Evolutionary conservation across 192 early-diverging fungal species (phyloP).

Genomic region (Coemansia nantahalensis): DNA sequence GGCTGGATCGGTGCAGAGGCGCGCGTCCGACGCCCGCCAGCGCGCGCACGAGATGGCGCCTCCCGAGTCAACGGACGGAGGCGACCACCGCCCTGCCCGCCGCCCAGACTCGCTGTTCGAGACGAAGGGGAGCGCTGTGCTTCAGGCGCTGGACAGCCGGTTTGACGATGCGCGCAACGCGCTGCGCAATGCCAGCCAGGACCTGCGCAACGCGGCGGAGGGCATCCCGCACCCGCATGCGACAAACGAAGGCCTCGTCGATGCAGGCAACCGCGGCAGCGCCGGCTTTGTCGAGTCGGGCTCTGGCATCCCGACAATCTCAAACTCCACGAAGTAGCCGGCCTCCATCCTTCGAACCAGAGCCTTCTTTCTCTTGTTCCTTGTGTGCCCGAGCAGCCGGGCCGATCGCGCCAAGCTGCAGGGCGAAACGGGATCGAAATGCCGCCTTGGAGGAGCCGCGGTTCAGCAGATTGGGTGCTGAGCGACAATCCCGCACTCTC

Average conservation of each 20-base stretch:
- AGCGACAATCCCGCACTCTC: no score
- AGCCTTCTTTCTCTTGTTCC: no score
- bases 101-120: slow-evolving; percentile 24
- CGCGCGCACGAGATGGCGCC: slow-evolving; percentile 4
- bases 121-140: slow-evolving; percentile 15
- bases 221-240: slow-evolving; percentile 20
- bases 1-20: slow-evolving; percentile 7
- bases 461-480: no score
- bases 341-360: no score
- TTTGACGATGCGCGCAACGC: slow-evolving; percentile 36
- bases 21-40: slow-evolving; percentile 12
- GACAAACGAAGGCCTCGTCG: slow-evolving; percentile 22
- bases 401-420: no score
- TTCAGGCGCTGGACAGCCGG: slow-evolving; percentile 32
- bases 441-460: no score
- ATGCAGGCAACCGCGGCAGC: slow-evolving; percentile 1
- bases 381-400: no score
- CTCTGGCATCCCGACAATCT: slow-evolving; percentile 35
- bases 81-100: slow-evolving; percentile 1
- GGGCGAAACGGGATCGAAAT: no score
- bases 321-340: no score
- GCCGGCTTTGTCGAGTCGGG: slow-evolving; percentile 31
- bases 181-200: slow-evolving; percentile 19
- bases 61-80: not conserved
- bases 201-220: slow-evolving; percentile 29